phyloP scores from a whole-genome alignment of 139 green algal genomes.

The Medakamo hakoo region DNA sequence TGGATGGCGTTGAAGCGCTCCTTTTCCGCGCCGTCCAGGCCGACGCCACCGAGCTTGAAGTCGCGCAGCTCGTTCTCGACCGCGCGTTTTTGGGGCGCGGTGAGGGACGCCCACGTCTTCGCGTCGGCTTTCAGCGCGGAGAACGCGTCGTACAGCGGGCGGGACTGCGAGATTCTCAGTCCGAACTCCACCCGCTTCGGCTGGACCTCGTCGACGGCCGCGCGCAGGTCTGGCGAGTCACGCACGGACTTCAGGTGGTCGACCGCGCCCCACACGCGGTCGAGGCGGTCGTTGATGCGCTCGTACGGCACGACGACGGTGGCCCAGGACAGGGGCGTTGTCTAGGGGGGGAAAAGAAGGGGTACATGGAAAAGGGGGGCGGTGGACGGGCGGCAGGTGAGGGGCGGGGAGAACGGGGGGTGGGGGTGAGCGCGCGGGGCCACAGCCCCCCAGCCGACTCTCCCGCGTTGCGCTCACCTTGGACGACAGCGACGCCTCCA shows the following conservation, averaged over 20 bases:
- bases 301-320: constrained; percentile 76
- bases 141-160: constrained; percentile 65
- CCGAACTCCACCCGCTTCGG: constrained; percentile 74
- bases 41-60: constrained; percentile 79
- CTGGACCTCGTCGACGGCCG: constrained; percentile 84
- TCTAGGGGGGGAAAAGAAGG: no score
- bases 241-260: constrained; percentile 70
- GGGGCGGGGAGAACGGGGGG: no score
- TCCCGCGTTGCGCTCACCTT: no score
- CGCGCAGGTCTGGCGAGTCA: neutral
- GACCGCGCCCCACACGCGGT: constrained; percentile 74
- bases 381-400: no score
- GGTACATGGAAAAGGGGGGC: no score
- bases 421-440: no score
- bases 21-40: constrained; percentile 60
- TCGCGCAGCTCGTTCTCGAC: constrained; percentile 72
- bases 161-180: constrained; percentile 49
- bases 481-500: constrained; percentile 41
- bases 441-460: no score
- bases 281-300: constrained; percentile 58
- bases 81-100: constrained; percentile 56
- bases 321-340: no score
- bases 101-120: constrained; percentile 33
- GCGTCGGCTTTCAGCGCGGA: constrained; percentile 46
- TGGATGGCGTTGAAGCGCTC: constrained; percentile 91